Conservation (phyloP, 805 yeast genomes). For the Candida orba region DNA sequence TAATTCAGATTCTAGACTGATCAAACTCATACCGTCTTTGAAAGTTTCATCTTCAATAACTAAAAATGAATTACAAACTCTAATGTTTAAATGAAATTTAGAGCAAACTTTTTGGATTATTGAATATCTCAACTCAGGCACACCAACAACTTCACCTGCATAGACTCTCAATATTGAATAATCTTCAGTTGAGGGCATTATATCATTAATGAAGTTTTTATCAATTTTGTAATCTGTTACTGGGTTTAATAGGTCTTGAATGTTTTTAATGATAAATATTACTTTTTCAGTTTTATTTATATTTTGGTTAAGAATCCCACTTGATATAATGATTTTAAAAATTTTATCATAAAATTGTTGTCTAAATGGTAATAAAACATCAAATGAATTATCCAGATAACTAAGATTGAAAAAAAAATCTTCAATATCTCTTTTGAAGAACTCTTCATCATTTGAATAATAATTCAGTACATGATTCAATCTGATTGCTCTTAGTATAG, state of each 20-base stretch:
- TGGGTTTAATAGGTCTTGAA: neutral
- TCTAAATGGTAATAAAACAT: conserved; percentile 13
- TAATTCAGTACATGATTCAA: neutral
- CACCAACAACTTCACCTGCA: conserved; percentile 7
- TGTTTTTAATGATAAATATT: neutral
- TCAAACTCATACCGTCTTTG: conserved; percentile 1
- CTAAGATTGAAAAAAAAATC: conserved; percentile 7
- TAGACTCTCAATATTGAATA: conserved; percentile 7
- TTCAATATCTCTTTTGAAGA: conserved; percentile 8
- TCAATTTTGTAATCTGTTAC: conserved; percentile 4
- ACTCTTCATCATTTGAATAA: neutral
- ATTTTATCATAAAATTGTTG: neutral
- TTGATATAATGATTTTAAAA: neutral
- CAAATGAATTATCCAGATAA: conserved; percentile 16
- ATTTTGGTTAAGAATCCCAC: neutral
- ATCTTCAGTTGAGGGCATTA: conserved; percentile 9
- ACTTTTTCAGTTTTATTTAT: neutral
- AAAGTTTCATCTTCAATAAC: neutral
- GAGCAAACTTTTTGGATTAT: conserved; percentile 5
- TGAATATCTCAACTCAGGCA: conserved; percentile 5
- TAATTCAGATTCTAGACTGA: conserved; percentile 1
- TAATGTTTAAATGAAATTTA: neutral
- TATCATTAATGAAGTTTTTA: conserved; percentile 4
- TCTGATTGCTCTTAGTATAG: neutral
- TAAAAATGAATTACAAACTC: conserved; percentile 3